Evolutionary conservation across 2,329 filamentous ascomycete species (phyloP).

Genomic region (Aspergillus ruber): DNA sequence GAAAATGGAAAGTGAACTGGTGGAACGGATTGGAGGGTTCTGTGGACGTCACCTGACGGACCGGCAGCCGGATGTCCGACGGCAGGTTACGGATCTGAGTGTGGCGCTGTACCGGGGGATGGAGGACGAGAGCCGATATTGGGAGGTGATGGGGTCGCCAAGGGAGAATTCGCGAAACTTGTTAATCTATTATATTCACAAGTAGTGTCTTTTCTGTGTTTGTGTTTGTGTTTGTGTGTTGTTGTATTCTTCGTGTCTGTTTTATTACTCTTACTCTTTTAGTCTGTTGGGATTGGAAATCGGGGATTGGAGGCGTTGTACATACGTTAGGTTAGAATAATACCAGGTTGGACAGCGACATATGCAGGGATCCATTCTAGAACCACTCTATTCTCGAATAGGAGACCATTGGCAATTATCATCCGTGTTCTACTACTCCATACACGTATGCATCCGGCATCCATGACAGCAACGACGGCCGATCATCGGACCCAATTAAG

Average conservation of each 20-base stretch:
- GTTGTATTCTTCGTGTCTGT: constrained; percentile 3
- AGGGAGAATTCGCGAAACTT: constrained; percentile 28
- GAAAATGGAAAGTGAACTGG: constrained; percentile 9
- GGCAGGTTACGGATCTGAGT: constrained; percentile 32
- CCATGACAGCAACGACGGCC: not conserved
- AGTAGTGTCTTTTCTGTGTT: not conserved
- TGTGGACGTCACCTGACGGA: constrained; percentile 26
- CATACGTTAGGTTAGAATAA: too few species aligned
- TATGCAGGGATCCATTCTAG: too few species aligned
- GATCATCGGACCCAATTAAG: not conserved
- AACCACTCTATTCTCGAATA: too few species aligned
- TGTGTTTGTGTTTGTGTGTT: not conserved
- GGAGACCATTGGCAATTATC: too few species aligned
- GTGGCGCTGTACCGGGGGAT: constrained; percentile 22
- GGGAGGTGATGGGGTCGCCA: constrained; percentile 24
- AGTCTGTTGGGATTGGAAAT: not conserved
- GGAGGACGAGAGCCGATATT: constrained; percentile 19
- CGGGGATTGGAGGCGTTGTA: too few species aligned
- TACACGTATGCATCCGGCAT: not conserved
- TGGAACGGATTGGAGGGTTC: constrained; percentile 28
- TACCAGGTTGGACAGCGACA: too few species aligned
- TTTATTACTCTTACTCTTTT: constrained; percentile 5
- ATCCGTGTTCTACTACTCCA: too few species aligned
- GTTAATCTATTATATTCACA: constrained; percentile 30
- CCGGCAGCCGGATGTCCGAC: constrained; percentile 31